These are phyloP conservation scores for Camellia lanceoleosa DNA, from an alignment of 148 eudicot genomes.

Conservation along the genomic window DNA sequence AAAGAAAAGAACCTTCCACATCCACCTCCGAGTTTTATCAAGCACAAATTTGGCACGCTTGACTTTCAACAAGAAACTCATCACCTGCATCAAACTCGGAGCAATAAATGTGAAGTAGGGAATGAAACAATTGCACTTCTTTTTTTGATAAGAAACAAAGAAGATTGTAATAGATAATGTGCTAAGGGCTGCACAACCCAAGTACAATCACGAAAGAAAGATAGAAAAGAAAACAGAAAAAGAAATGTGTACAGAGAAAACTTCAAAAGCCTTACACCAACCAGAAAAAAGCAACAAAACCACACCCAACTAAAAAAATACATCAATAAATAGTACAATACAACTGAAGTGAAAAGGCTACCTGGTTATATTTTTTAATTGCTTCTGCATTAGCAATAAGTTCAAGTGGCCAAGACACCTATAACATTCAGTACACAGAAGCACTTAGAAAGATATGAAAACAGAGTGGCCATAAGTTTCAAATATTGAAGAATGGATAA, in stretches of 20 bases:
- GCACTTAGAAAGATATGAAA: neutral
- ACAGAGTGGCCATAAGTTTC: neutral
- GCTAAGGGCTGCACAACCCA: too few species aligned
- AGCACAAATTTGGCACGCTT: slow-evolving; percentile 93
- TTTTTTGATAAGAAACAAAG: too few species aligned
- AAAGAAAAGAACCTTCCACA: slow-evolving; percentile 75
- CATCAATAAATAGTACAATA: neutral
- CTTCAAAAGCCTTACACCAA: too few species aligned
- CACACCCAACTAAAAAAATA: too few species aligned
- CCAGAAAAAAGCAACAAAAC: too few species aligned
- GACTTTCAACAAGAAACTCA: slow-evolving; percentile 88
- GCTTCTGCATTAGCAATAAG: slow-evolving; percentile 87
- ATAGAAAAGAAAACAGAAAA: too few species aligned
- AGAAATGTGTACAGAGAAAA: too few species aligned
- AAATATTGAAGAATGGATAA: neutral
- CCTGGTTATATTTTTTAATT: slow-evolving; percentile 93
- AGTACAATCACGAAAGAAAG: too few species aligned
- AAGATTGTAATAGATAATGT: too few species aligned
- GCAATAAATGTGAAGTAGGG: slow-evolving; percentile 9
- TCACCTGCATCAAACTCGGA: slow-evolving; percentile 53
- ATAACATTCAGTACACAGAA: slow-evolving; percentile 12
- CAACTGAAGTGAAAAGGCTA: slow-evolving; percentile 24
- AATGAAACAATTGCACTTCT: neutral
- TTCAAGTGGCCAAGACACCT: slow-evolving; percentile 98
- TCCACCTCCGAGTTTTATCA: slow-evolving; percentile 93